phyloP scores from a whole-genome alignment of 768 basidiomycete species.

The Strobilomyces dryophilus region DNA sequence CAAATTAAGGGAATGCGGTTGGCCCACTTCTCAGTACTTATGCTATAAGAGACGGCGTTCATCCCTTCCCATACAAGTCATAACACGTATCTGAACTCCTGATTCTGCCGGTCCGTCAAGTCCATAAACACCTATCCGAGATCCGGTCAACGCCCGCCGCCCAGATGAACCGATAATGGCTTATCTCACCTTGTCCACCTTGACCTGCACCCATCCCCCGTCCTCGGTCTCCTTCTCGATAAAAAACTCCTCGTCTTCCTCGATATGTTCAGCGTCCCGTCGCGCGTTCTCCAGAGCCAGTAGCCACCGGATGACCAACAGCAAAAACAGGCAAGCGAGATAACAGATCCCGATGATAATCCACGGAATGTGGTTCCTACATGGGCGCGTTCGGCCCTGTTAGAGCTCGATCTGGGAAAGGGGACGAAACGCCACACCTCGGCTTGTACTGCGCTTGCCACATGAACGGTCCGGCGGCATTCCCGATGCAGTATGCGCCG shows the following conservation, averaged over 20 bases:
- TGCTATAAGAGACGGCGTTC: background rate
- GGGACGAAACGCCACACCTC: slow-evolving; percentile 36
- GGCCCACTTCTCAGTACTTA: no score
- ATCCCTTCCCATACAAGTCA: slow-evolving; percentile 24
- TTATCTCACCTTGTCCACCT: slow-evolving; percentile 57
- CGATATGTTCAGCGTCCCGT: slow-evolving; percentile 56
- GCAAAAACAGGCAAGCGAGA: slow-evolving; percentile 43
- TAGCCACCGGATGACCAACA: slow-evolving; percentile 48
- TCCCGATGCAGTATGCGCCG: slow-evolving; percentile 63
- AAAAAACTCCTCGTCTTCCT: slow-evolving; percentile 58
- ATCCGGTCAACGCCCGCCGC: background rate
- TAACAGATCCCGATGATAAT: slow-evolving; percentile 69
- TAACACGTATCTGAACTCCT: slow-evolving; percentile 69
- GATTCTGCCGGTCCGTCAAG: slow-evolving; percentile 67
- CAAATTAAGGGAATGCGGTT: no score
- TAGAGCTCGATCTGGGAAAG: background rate
- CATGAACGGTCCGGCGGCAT: slow-evolving; percentile 73
- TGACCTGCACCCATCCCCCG: slow-evolving; percentile 50
- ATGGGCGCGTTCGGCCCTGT: background rate
- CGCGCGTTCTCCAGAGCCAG: slow-evolving; percentile 59
- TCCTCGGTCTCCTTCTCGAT: slow-evolving; percentile 49
- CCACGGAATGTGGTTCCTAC: slow-evolving; percentile 73
- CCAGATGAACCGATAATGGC: background rate
- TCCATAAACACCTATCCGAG: slow-evolving; percentile 59
- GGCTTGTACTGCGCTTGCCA: slow-evolving; percentile 68